Base-by-base conservation (phyloP, 164 flowering plant genomes). In the Taxillus chinensis region DNA sequence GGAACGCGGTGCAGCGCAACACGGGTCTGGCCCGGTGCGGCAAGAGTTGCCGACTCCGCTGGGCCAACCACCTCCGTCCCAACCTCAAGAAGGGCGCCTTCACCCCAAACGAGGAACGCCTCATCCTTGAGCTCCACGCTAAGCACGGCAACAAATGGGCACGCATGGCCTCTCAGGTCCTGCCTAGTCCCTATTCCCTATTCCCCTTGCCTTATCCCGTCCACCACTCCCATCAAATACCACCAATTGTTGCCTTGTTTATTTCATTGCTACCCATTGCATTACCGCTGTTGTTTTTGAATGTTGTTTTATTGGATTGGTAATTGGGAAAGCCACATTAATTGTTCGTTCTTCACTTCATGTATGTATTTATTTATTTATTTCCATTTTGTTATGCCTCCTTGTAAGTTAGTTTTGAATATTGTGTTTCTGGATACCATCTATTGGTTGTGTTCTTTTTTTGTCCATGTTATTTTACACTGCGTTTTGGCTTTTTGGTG, bases 131-230 rank as follows among this genome's bases (percentile, higher is more conserved):
- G 39, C 83, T 88, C 39, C 95, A 87, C 68, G 70, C 95, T 45
- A 83, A 77, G 67, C 71, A 80, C 17, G 95, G 95, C 49, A 88
- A 86, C 78, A 88, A 88, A 75, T 88, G 95, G 95, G 95, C 95
- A 68, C 86, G 86, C 46, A 85, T 88, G 91, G 91, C 95, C 13
- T 66, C 91, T 57, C 95, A 86, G 82, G 95, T 82, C 10, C 7
- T 43, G 4, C 9, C 3, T 7, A 11, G 4, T 7, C 3, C 51
- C 10, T 27, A 27, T 27, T 27, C 27, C 27, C 0, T 27, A 27
- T 27, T 27, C 27, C 27, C 27, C 27, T 27, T 27, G 27, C 27
- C 27, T 27, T 27, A 2, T 27, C 27, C 27, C 27, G 27, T 27
- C 27, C 27, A 27, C 27, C 27, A 27, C 27, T 27, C 27, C 27